These are phyloP conservation scores for Pyropia yezoensis DNA, from an alignment of 23 red algal species.

Conservation along the genomic window DNA sequence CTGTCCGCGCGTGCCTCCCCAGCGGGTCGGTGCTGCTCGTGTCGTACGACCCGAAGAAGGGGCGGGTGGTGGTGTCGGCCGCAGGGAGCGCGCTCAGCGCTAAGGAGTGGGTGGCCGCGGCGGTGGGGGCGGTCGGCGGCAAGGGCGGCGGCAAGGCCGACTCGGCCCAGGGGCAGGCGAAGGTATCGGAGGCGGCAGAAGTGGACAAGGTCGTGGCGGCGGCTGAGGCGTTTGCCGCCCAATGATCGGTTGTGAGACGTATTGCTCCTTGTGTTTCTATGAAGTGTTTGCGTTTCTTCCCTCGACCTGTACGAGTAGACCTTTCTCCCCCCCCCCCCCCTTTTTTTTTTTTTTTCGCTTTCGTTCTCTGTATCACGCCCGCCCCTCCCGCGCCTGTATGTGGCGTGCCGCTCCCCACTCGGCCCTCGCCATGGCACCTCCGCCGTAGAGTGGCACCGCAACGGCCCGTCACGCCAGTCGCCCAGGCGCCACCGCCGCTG, in stretches of 20 bases:
- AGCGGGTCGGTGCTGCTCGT: conserved; percentile 45
- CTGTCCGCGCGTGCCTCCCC: conserved; percentile 18
- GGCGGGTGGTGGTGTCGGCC: conserved; percentile 38
- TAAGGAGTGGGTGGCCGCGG: conserved; percentile 60
- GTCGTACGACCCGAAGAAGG: conserved; percentile 61
- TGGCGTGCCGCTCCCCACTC: no score
- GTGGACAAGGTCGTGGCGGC: conserved; percentile 2
- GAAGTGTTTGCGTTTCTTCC: no score
- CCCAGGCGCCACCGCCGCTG: no score
- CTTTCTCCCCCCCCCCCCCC: no score
- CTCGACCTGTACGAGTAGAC: no score
- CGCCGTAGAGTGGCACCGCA: no score
- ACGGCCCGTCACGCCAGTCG: no score
- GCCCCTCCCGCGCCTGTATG: no score
- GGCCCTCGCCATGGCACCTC: no score
- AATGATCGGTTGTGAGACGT: background rate
- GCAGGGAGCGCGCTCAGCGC: conserved; percentile 26
- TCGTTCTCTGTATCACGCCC: no score
- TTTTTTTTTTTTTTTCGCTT: no score
- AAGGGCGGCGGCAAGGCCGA: conserved; percentile 69
- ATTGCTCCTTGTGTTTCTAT: no score
- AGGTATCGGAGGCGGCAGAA: conserved; percentile 13
- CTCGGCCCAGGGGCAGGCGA: conserved; percentile 40
- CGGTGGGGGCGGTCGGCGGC: conserved; percentile 34
- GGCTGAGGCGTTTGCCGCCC: background rate